These are phyloP conservation scores for Marsdenia floribunda DNA, from an alignment of 257 asterid genomes.

Conservation along the genomic window DNA sequence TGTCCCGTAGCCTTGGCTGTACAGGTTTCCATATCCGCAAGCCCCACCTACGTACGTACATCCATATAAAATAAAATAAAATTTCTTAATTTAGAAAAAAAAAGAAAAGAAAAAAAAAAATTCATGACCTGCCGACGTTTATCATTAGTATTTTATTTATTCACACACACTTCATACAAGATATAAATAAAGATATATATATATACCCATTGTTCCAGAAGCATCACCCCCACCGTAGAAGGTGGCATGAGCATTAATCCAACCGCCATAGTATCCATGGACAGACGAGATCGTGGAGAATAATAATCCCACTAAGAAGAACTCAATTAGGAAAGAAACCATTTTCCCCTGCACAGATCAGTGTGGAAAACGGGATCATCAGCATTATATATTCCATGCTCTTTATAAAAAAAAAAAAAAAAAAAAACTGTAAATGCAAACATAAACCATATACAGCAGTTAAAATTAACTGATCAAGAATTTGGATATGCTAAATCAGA, in stretches of 20 bases:
- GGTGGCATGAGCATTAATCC: conserved; percentile 86
- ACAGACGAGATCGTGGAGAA: conserved; percentile 29
- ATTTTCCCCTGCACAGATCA: conserved; percentile 24
- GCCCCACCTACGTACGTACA: conserved; percentile 57
- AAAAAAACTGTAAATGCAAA: no score
- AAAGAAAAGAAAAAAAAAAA: no score
- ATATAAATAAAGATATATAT: no score
- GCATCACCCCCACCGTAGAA: conserved; percentile 97
- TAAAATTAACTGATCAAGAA: no score
- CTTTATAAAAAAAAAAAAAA: no score
- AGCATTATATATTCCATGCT: no score
- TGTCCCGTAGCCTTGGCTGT: conserved; percentile 78
- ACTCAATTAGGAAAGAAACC: background rate
- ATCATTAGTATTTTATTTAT: background rate
- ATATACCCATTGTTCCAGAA: conserved; percentile 90
- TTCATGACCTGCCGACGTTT: no score
- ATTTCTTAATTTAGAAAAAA: background rate
- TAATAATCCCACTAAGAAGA: conserved; percentile 40
- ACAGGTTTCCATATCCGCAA: conserved; percentile 89
- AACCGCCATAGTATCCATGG: conserved; percentile 64
- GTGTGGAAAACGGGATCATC: background rate
- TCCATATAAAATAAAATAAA: background rate
- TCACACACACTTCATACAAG: background rate
- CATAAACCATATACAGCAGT: no score
- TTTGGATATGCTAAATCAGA: no score